Percentiles rank a stretch among this genome's conserved stretches.
Conservation (phyloP, 345 rosid genomes). For the Dipteronia sinensis region DNA sequence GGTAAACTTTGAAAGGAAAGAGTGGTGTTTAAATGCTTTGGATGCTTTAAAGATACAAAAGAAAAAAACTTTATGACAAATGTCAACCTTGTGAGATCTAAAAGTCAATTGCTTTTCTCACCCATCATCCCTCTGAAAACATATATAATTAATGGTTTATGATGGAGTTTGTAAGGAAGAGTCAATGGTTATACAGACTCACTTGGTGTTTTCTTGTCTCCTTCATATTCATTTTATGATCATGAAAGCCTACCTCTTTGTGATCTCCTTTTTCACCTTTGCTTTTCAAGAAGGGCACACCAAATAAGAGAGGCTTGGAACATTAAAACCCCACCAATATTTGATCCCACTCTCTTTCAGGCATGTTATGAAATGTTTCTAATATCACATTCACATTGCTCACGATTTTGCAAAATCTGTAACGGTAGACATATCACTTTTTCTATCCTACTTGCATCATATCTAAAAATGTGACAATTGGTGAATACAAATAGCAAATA, state of each 20-base stretch:
- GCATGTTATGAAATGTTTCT: conserved; percentile 17
- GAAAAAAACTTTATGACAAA: conserved; percentile 26
- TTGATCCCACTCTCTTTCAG: not conserved
- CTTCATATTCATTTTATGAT: conserved; percentile 16
- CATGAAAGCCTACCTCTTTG: conserved; percentile 3
- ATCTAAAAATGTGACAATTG: too few relatives aligned
- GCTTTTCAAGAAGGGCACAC: not conserved
- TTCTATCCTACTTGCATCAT: too few relatives aligned
- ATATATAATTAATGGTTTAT: conserved; percentile 37
- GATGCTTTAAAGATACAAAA: conserved; percentile 33
- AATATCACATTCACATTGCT: conserved; percentile 29
- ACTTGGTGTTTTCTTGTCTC: conserved; percentile 58
- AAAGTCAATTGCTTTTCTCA: conserved; percentile 49
- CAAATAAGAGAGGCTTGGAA: conserved; percentile 13
- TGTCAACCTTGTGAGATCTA: conserved; percentile 40
- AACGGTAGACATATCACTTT: too few relatives aligned
- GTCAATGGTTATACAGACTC: conserved; percentile 54
- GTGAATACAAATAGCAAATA: too few relatives aligned
- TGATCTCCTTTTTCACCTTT: not conserved
- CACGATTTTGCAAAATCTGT: conserved; percentile 29
- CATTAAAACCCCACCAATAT: conserved; percentile 28
- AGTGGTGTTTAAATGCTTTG: conserved; percentile 30
- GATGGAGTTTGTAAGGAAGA: conserved; percentile 31
- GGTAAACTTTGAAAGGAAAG: not conserved
- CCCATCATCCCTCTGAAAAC: conserved; percentile 19